Base-by-base conservation (phyloP, 768 basidiomycete genomes). In the Pholiota molesta region DNA sequence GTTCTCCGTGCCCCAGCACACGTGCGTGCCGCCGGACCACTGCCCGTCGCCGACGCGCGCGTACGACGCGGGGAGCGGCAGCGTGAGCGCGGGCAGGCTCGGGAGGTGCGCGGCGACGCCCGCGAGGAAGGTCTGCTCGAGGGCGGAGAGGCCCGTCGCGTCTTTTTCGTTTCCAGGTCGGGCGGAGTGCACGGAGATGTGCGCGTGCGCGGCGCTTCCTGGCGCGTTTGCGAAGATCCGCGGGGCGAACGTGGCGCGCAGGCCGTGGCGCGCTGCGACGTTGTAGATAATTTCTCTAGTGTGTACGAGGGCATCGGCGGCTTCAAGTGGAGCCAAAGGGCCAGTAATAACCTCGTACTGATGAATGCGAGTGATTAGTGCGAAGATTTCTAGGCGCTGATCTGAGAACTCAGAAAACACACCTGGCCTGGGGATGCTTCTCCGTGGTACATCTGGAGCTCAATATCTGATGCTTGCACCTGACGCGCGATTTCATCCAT, bases 21-120 rank as follows among this genome's bases (percentile, higher is more conserved):
- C 81, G 68, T 84, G 89, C 0, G 89, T 91, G 7, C 91, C 91
- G 28, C 91, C 89, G 0, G 86, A 81, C 87, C 88, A 90, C 19
- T 83, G 76, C 1, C 88, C 87, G 65, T 92, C 91, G 7, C 53
- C 57, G 68, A 92, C 78, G 14, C 91, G 83, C 13, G 77, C 74
- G 72, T 90, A 92, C 0, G 91, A 92, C 0, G 85, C 81, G 0
- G 77, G 70, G 1, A 81, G 82, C 5, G 91, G 89, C 1, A 89
- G 74, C 0, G 85, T 88, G 53, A 92, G 72, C 0, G 83, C 84
- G 11, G 81, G 74, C 33, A 89, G 67, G 2, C 87, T 81, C 1
- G 84, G 86, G 10, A 92, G 78, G 68, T 88, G 82, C 11, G 71
- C 67, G 59, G 91, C 76, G 8, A 92, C 67, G 9, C 83, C 83